Base-by-base conservation (phyloP, 257 asterid species). In the Datura wrightii region DNA sequence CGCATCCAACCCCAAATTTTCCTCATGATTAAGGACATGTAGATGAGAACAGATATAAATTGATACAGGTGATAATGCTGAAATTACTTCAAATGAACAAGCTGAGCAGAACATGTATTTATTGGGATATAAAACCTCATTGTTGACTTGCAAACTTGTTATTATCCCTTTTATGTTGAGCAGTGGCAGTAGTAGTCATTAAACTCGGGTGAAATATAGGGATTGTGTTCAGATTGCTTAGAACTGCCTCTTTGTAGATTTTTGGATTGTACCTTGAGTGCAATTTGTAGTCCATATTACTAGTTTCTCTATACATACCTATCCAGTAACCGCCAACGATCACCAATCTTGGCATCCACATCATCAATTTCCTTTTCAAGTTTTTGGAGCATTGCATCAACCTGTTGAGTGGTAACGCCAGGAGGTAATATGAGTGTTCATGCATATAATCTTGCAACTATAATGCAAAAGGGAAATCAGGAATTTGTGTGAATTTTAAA, bases 341-440 rank as follows among this genome's bases (percentile, higher is more conserved):
- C 93, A 34, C 99, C 99, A 87, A 97, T 97, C 89, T 93, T 92
- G 5, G 95, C 96, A 91, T 97, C 99, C 83, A 97, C 99, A 7
- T 93, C 96, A 89, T 97, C 99, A 74, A 97, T 97, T 86, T 97
- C 99, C 90, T 95, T 94, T 88, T 97, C 99, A 87, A 97, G 97
- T 86, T 94, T 97, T 55, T 97, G 98, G 76, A 97, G 97, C 99
- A 97, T 97, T 65, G 93, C 93, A 90, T 95, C 99, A 88, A 97
- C 99, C 99, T 97, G 88, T 83, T 78, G 87, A 60, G 62, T 76
- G 84, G 82, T 85, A 85, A 84, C 42, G 79, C 67, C 87, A 83
- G 59, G 82, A 66, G 83, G 76, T 67, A 6, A 84, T 78, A 86
- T 84, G 62, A 85, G 60, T 63, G 72, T 55, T 60, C 58, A 79